These are phyloP conservation scores for Dionaea muscipula DNA, from an alignment of 179 eudicot genomes.

Conservation along the genomic window DNA sequence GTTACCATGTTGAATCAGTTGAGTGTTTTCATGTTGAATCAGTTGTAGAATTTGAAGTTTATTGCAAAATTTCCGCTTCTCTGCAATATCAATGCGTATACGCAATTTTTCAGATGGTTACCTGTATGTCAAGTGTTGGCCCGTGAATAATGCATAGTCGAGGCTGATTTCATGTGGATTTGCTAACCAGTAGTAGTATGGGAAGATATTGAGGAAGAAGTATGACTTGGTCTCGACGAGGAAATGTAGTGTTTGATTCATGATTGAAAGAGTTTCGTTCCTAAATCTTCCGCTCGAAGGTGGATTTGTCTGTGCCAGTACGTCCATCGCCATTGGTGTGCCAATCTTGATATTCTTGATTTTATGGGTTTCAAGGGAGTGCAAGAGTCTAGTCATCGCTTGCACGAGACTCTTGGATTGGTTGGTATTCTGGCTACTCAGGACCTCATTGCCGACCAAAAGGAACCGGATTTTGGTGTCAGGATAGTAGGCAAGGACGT, in stretches of 20 bases:
- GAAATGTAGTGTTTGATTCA: conserved; percentile 40
- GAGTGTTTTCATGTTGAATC: no score
- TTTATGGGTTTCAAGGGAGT: conserved; percentile 19
- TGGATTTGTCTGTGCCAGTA: conserved; percentile 38
- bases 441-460: conserved; percentile 64
- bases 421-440: neutral
- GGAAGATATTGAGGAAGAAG: conserved; percentile 55
- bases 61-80: no score
- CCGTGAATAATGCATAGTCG: conserved; percentile 40
- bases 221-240: conserved; percentile 32
- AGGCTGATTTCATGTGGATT: conserved; percentile 31
- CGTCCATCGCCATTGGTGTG: conserved; percentile 66
- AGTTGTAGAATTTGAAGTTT: no score
- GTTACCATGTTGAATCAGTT: no score
- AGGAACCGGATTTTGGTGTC: conserved; percentile 46
- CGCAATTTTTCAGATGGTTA: neutral
- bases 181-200: conserved; percentile 60
- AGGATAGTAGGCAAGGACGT: conserved; percentile 56
- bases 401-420: conserved; percentile 29
- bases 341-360: conserved; percentile 54
- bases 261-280: conserved; percentile 18
- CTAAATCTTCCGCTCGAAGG: conserved; percentile 60
- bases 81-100: no score
- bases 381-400: conserved; percentile 39
- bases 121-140: conserved; percentile 20